Evolutionary conservation across 2,329 filamentous ascomycete genomes (phyloP).

Genomic region (Alternaria longipes): DNA sequence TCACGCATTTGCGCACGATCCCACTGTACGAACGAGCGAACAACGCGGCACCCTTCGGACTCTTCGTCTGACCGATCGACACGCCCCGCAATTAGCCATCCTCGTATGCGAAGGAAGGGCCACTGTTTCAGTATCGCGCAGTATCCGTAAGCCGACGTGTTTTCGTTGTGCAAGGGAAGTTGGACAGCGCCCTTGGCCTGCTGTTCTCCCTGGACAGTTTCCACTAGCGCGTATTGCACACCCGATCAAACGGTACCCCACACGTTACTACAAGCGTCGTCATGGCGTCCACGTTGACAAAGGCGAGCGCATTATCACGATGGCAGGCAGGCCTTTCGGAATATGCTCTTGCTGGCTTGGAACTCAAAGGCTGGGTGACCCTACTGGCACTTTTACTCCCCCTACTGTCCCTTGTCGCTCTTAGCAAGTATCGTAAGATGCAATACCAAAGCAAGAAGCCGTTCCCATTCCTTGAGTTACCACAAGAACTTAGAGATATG

Average conservation of each 20-base stretch:
- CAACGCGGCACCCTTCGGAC: not conserved
- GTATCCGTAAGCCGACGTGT: not conserved
- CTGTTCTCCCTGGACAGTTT: slow-evolving; percentile 5
- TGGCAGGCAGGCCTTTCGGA: not conserved
- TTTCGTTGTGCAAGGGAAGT: slow-evolving; percentile 1
- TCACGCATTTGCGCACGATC: not conserved
- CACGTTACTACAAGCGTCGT: not conserved
- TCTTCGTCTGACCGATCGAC: not conserved
- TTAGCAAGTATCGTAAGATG: slow-evolving; percentile 31
- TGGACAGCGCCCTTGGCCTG: not conserved
- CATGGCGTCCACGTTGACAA: not conserved
- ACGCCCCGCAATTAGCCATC: not conserved
- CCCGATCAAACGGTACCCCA: not conserved
- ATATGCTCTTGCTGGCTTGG: not conserved
- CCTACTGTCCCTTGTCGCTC: slow-evolving; percentile 17
- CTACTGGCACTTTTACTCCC: slow-evolving; percentile 23
- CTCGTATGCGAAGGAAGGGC: slow-evolving; percentile 2
- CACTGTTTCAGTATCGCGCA: slow-evolving; percentile 1
- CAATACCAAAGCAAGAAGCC: slow-evolving; percentile 27
- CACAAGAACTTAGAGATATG: slow-evolving; percentile 46
- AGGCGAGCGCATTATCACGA: not conserved
- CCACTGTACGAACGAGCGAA: not conserved
- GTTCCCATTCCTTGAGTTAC: slow-evolving; percentile 43
- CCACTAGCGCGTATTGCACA: slow-evolving; percentile 1
- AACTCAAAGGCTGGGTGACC: not conserved